These are phyloP conservation scores for Hymenoscyphus salicellus DNA, from an alignment of 2,329 filamentous ascomycete genomes.

Conservation along the genomic window DNA sequence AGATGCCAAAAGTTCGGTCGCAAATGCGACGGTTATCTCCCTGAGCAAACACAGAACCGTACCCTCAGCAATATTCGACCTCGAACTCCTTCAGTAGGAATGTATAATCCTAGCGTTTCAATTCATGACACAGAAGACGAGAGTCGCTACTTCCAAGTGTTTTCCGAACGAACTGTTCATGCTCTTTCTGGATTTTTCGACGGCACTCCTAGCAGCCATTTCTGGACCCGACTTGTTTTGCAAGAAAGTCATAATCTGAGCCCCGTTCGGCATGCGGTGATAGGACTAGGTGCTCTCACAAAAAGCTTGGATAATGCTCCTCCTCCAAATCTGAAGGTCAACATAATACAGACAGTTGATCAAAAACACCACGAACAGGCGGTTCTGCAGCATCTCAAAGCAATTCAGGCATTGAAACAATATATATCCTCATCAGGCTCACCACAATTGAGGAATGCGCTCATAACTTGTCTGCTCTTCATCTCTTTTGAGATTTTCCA, in stretches of 20 bases:
- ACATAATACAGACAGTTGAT: slow-evolving; percentile 42
- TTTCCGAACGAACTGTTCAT: slow-evolving; percentile 56
- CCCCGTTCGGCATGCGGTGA: slow-evolving; percentile 63
- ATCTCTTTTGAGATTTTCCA: slow-evolving; percentile 35
- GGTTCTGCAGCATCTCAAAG: slow-evolving; percentile 56
- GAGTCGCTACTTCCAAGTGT: slow-evolving; percentile 59
- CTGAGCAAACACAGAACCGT: slow-evolving; percentile 19
- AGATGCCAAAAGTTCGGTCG: slow-evolving; percentile 60
- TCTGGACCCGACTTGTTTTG: slow-evolving; percentile 61
- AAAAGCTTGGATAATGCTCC: slow-evolving; percentile 53
- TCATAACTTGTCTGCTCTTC: slow-evolving; percentile 34
- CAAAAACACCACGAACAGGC: slow-evolving; percentile 57
- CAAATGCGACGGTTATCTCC: slow-evolving; percentile 57
- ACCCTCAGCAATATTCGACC: slow-evolving; percentile 27
- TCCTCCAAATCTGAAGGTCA: slow-evolving; percentile 31
- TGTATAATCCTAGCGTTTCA: slow-evolving; percentile 35
- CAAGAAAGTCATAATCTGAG: slow-evolving; percentile 59
- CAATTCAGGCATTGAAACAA: slow-evolving; percentile 50
- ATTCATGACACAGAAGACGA: slow-evolving; percentile 53
- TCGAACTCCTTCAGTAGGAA: slow-evolving; percentile 30
- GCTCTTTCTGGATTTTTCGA: slow-evolving; percentile 66
- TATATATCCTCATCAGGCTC: slow-evolving; percentile 43
- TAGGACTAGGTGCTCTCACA: slow-evolving; percentile 64
- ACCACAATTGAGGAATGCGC: slow-evolving; percentile 41
- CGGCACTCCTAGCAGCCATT: slow-evolving; percentile 41